Conservation (phyloP, 2,329 filamentous ascomycete genomes). For the Colletotrichum graminicola region DNA sequence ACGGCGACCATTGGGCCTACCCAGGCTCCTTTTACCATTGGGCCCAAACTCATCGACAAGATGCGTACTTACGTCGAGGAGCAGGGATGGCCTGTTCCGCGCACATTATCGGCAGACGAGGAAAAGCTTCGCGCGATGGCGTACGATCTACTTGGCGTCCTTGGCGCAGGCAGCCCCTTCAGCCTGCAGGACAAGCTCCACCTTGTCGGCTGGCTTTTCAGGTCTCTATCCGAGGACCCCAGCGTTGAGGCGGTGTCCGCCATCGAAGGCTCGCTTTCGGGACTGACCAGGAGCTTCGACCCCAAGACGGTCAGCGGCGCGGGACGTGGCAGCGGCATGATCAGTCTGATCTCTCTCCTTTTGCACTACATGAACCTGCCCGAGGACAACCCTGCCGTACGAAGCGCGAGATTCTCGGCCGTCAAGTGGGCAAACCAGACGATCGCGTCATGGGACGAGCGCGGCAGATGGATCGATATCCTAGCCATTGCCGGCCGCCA, state of each 20-base stretch:
- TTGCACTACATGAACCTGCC: slow-evolving; percentile 74
- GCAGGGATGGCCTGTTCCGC: slow-evolving; percentile 84
- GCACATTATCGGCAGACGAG: slow-evolving; percentile 66
- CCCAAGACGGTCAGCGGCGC: slow-evolving; percentile 49
- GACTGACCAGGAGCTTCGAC: slow-evolving; percentile 67
- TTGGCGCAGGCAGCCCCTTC: slow-evolving; percentile 75
- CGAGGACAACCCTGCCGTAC: slow-evolving; percentile 64
- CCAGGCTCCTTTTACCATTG: slow-evolving; percentile 72
- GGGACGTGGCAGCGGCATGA: slow-evolving; percentile 18
- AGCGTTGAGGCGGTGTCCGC: slow-evolving; percentile 83
- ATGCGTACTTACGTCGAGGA: slow-evolving; percentile 80
- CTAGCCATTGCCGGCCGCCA: slow-evolving; percentile 77
- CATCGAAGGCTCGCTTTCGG: slow-evolving; percentile 89
- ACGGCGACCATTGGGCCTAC: slow-evolving; percentile 79
- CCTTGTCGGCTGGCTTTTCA: slow-evolving; percentile 82
- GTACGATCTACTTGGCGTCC: slow-evolving; percentile 90
- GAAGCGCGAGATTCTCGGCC: slow-evolving; percentile 83
- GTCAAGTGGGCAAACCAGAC: slow-evolving; percentile 93
- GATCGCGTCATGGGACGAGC: slow-evolving; percentile 81
- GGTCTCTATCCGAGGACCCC: slow-evolving; percentile 83
- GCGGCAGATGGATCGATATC: slow-evolving; percentile 89
- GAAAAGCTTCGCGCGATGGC: slow-evolving; percentile 76
- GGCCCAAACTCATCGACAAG: slow-evolving; percentile 74
- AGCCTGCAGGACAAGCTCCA: slow-evolving; percentile 65
- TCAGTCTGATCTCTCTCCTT: slow-evolving; percentile 66